Percentiles rank a stretch among this genome's conserved stretches.
Evolutionary conservation across 352 stramenopile species (phyloP).

Genomic region (Globisporangium paroecandrum): DNA sequence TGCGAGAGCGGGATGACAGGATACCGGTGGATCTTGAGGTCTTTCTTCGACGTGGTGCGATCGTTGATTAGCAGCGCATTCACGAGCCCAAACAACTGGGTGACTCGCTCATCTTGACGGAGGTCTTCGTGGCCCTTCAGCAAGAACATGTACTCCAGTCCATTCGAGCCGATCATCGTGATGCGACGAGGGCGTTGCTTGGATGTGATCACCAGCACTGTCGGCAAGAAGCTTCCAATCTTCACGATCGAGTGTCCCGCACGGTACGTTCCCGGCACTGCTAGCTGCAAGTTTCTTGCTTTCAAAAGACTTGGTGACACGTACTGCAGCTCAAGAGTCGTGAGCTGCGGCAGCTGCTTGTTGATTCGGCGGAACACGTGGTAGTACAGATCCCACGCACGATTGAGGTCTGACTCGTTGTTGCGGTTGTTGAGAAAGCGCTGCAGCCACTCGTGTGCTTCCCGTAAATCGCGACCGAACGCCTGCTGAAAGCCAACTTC

Average conservation of each 20-base stretch:
- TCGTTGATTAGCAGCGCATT: constrained; percentile 98
- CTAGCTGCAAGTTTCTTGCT: constrained; percentile 92
- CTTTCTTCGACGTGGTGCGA: constrained; percentile 93
- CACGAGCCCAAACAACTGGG: constrained; percentile 99
- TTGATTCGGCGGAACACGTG: constrained; percentile 93
- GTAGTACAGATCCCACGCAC: constrained; percentile 99
- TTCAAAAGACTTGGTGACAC: constrained; percentile 93
- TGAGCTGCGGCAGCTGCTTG: constrained; percentile 91
- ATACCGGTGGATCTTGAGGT: constrained; percentile 97
- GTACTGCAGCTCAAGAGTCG: constrained; percentile 94
- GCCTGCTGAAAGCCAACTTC: constrained; percentile 83
- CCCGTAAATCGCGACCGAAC: constrained; percentile 90
- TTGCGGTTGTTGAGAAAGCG: constrained; percentile 52
- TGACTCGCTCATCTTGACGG: constrained; percentile 98
- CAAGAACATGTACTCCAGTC: constrained; percentile 98
- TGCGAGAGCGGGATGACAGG: constrained; percentile 97
- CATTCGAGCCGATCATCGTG: constrained; percentile 94
- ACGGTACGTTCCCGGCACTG: constrained; percentile 92
- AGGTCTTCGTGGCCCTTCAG: constrained; percentile 99
- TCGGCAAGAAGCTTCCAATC: constrained; percentile 88
- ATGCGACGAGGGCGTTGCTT: constrained; percentile 97
- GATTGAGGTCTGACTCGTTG: constrained; percentile 88
- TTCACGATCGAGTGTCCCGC: constrained; percentile 67
- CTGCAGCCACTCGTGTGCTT: constrained; percentile 78
- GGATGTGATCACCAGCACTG: constrained; percentile 95